A percentile compares a stretch with the other conserved stretches of the same genome.
Evolutionary conservation across 305 asterid genomes (phyloP).

Genomic region (Salvia sclarea): DNA sequence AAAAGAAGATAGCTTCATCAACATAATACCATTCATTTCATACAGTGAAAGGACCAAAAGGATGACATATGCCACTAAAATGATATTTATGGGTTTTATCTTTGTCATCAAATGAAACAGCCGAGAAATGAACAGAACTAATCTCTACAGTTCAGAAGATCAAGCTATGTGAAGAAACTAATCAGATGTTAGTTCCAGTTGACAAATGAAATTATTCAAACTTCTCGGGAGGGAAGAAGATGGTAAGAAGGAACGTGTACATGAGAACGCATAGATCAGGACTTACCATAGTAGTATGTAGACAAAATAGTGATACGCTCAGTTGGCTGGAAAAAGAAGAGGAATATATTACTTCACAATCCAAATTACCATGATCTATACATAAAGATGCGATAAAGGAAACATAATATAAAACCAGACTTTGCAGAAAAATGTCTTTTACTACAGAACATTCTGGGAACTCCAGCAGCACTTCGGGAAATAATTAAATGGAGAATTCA

Average conservation of each 20-base stretch:
- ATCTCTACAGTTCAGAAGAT: background rate
- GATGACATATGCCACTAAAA: background rate
- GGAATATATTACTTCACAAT: slow-evolving; percentile 27
- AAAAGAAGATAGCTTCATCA: background rate
- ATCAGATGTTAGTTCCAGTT: background rate
- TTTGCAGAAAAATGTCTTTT: slow-evolving; percentile 7
- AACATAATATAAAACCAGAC: background rate
- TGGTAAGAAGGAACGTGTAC: background rate
- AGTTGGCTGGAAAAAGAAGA: slow-evolving; percentile 62
- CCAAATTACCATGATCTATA: background rate
- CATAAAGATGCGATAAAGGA: slow-evolving; percentile 14
- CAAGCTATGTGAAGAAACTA: too few relatives aligned
- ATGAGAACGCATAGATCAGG: background rate
- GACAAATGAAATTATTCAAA: background rate
- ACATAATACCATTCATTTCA: background rate
- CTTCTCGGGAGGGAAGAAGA: slow-evolving; percentile 1
- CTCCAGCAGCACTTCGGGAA: slow-evolving; percentile 11
- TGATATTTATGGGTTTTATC: background rate
- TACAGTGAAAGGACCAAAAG: slow-evolving; percentile 9
- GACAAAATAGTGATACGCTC: slow-evolving; percentile 64
- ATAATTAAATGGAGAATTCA: slow-evolving; percentile 10
- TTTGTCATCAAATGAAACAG: background rate
- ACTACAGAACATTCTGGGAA: slow-evolving; percentile 20
- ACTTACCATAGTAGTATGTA: slow-evolving; percentile 76
- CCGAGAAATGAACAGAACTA: background rate